A percentile compares a stretch with the other conserved stretches of the same genome.
Conservation (phyloP, 169 alveolate genomes). For the Eimeria acervulina region DNA sequence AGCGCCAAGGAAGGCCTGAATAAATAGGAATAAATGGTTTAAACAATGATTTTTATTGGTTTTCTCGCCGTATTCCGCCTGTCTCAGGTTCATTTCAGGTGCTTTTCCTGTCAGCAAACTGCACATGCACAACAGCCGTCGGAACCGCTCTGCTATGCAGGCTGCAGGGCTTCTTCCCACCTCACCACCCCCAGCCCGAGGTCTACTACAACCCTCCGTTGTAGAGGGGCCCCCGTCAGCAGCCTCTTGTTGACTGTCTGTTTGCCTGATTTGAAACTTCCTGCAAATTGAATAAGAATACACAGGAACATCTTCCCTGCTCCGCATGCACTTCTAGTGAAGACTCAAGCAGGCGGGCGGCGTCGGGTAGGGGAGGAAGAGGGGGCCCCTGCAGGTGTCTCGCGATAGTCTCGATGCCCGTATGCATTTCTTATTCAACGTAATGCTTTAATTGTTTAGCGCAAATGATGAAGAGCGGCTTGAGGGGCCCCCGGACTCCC, state of each 20-base stretch:
- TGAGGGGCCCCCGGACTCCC: slow-evolving; percentile 31
- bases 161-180: slow-evolving; percentile 47
- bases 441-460: neutral
- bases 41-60: neutral
- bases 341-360: neutral
- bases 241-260: slow-evolving; percentile 1
- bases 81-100: neutral
- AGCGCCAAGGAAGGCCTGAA: neutral
- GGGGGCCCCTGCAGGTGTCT: slow-evolving; percentile 5
- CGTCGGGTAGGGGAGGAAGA: neutral
- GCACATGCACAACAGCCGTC: slow-evolving; percentile 22
- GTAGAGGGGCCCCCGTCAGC: slow-evolving; percentile 30
- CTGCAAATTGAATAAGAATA: neutral
- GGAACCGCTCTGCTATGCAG: slow-evolving; percentile 20
- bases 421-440: neutral
- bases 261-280: neutral
- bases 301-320: neutral
- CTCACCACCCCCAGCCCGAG: slow-evolving; percentile 59
- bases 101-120: neutral
- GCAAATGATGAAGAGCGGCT: slow-evolving; percentile 10
- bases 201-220: neutral
- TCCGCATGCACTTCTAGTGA: neutral
- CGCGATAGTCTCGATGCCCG: neutral
- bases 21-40: neutral
- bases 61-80: neutral